Evolutionary conservation across 2,329 filamentous ascomycete genomes (phyloP).

Genomic region (Scedosporium apiospermum): DNA sequence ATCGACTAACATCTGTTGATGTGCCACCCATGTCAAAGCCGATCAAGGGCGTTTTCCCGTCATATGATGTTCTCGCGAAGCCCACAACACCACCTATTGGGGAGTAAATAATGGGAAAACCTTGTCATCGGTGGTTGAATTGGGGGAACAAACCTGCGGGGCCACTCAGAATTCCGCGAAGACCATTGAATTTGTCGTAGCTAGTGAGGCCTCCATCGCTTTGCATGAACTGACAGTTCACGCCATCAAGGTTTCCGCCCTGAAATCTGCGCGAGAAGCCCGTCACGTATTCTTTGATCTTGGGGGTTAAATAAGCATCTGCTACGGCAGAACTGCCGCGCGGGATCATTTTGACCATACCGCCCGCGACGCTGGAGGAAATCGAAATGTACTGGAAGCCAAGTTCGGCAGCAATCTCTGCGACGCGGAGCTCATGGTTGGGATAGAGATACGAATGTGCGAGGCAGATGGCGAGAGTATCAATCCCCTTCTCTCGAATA

Average conservation of each 20-base stretch:
- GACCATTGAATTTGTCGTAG: slow-evolving; percentile 51
- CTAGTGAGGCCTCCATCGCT: slow-evolving; percentile 43
- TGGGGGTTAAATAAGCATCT: slow-evolving; percentile 31
- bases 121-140: too few relatives aligned
- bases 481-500: slow-evolving; percentile 51
- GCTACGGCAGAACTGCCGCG: slow-evolving; percentile 29
- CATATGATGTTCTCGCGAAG: background rate
- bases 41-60: background rate
- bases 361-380: slow-evolving; percentile 17
- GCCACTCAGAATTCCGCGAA: slow-evolving; percentile 62
- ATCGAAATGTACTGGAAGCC: background rate
- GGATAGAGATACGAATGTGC: slow-evolving; percentile 62
- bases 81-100: slow-evolving; percentile 58
- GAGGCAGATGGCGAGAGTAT: slow-evolving; percentile 47
- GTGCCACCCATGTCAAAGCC: slow-evolving; percentile 43
- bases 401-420: background rate
- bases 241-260: slow-evolving; percentile 18
- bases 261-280: slow-evolving; percentile 19
- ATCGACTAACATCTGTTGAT: slow-evolving; percentile 64
- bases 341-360: slow-evolving; percentile 41
- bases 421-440: background rate
- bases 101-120: too few relatives aligned
- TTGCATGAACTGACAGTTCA: slow-evolving; percentile 54
- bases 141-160: slow-evolving; percentile 36
- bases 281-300: background rate